Conservation (phyloP, 2,329 filamentous ascomycete species). For the Nannizziopsis barbatae region DNA sequence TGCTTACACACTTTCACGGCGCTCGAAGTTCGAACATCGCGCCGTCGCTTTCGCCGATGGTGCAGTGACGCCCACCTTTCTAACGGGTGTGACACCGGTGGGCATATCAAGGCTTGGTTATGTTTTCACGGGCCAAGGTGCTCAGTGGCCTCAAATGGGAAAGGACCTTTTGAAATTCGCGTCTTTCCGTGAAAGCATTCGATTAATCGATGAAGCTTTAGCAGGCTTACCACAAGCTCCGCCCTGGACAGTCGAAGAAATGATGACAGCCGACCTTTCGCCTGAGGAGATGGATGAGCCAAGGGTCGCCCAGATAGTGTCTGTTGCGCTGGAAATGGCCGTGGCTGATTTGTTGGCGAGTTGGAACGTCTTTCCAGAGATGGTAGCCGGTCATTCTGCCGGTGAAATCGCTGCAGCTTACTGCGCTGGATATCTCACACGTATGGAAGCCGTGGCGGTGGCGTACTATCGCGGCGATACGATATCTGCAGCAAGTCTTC, state of each 20-base stretch:
- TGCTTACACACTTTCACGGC: not conserved
- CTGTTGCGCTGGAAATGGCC: conserved; percentile 12
- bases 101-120: conserved; percentile 7
- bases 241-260: not conserved
- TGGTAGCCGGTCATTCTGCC: conserved; percentile 14
- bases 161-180: conserved; percentile 12
- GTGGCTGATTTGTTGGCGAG: conserved; percentile 8
- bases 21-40: not conserved
- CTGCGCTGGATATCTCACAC: conserved; percentile 21
- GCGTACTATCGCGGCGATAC: conserved; percentile 34
- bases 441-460: conserved; percentile 30
- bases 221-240: not conserved
- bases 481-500: not conserved
- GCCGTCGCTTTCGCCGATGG: not conserved
- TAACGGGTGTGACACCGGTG: not conserved
- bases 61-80: not conserved
- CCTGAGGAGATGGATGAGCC: not conserved
- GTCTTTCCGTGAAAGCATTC: not conserved
- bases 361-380: conserved; percentile 10
- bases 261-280: not conserved
- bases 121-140: conserved; percentile 22
- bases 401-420: conserved; percentile 16
- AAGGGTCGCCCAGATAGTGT: conserved; percentile 10
- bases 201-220: not conserved
- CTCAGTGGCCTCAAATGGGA: conserved; percentile 20